Evolutionary conservation across 768 basidiomycete genomes (phyloP).

Genomic region (Suillus subaureus): DNA sequence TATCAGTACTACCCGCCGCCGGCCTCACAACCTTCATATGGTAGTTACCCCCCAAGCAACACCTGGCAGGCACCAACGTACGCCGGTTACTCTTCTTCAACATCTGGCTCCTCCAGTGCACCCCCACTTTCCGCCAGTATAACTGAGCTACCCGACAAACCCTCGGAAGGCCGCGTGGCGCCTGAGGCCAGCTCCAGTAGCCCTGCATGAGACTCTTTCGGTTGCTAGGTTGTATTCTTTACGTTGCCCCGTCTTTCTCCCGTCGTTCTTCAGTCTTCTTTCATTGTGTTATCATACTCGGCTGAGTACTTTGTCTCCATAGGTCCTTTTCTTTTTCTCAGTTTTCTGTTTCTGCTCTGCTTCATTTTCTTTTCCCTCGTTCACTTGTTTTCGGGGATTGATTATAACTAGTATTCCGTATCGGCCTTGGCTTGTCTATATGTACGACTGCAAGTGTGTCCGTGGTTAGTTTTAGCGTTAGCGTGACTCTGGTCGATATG

Average conservation of each 20-base stretch:
- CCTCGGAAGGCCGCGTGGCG: constrained; percentile 23
- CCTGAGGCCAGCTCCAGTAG: constrained; percentile 20
- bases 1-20: constrained; percentile 36
- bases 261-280: constrained; percentile 16
- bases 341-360: constrained; percentile 6
- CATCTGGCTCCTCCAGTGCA: constrained; percentile 23
- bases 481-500: constrained; percentile 5
- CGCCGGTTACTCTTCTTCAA: constrained; percentile 32
- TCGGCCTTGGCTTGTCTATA: constrained; percentile 29
- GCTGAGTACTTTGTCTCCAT: constrained; percentile 26
- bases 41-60: constrained; percentile 26
- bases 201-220: constrained; percentile 22
- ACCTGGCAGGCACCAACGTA: constrained; percentile 31
- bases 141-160: constrained; percentile 27
- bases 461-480: constrained; percentile 4
- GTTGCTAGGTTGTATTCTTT: constrained; percentile 28
- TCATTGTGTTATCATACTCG: constrained; percentile 16
- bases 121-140: constrained; percentile 17
- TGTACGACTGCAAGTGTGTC: constrained; percentile 21
- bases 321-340: constrained; percentile 21
- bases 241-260: constrained; percentile 5
- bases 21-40: constrained; percentile 29
- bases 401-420: constrained; percentile 27
- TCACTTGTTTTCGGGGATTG: constrained; percentile 14
- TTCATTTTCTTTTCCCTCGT: constrained; percentile 7